A percentile compares a stretch with the other conserved stretches of the same genome.
phyloP scores from a whole-genome alignment of 2,329 filamentous ascomycete species.

The Exophiala aquamarina region DNA sequence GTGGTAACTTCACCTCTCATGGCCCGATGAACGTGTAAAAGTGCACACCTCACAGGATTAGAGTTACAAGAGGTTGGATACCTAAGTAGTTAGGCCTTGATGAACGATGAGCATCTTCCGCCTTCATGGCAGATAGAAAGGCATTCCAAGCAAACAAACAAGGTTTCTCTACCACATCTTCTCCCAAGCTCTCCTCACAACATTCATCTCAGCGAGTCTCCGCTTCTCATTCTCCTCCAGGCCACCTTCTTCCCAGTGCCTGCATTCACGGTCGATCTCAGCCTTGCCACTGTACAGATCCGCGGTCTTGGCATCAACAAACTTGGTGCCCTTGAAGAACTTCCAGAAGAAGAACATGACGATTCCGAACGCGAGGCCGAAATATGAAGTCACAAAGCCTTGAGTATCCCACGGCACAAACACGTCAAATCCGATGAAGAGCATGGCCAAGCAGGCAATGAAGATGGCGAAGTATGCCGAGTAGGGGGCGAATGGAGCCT shows the following conservation, averaged over 20 bases:
- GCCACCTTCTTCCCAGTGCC: slow-evolving; percentile 35
- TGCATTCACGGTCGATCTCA: slow-evolving; percentile 36
- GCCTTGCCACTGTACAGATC: slow-evolving; percentile 35
- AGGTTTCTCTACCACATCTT: slow-evolving; percentile 20
- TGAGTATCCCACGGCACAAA: slow-evolving; percentile 44
- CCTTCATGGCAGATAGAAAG: too few species aligned
- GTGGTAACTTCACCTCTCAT: too few species aligned
- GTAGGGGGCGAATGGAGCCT: slow-evolving; percentile 67
- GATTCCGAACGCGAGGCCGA: slow-evolving; percentile 46
- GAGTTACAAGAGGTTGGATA: too few species aligned
- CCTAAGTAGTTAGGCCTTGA: too few species aligned
- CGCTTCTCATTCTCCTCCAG: slow-evolving; percentile 31
- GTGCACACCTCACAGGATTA: too few species aligned
- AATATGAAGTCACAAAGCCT: slow-evolving; percentile 53
- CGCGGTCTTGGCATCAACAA: slow-evolving; percentile 29
- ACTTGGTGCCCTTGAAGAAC: slow-evolving; percentile 32
- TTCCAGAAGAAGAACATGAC: slow-evolving; percentile 42
- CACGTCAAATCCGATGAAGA: slow-evolving; percentile 63
- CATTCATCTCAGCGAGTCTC: slow-evolving; percentile 34
- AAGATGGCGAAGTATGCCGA: slow-evolving; percentile 63
- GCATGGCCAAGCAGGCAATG: slow-evolving; percentile 55
- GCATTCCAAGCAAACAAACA: background rate
- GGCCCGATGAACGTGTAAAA: too few species aligned
- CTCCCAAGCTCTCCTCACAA: slow-evolving; percentile 32
- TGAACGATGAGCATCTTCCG: too few species aligned